Conservation (phyloP, 116 monocot species). For the Posidonia oceanica region DNA sequence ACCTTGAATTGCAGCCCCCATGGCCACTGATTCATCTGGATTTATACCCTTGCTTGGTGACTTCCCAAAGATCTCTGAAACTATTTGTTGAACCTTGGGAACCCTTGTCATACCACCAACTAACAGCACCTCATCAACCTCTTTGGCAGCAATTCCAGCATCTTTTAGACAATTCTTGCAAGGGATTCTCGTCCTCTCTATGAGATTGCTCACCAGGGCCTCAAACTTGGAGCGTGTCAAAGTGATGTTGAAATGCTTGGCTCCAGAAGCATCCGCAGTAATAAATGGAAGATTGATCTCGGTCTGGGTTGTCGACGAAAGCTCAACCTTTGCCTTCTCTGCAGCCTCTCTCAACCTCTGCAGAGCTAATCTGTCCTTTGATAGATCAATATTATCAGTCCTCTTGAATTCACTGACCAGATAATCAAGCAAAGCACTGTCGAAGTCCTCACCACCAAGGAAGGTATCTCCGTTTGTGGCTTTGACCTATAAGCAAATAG, state of each 20-base stretch:
- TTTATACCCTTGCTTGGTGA: constrained; percentile 32
- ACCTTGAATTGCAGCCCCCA: constrained; percentile 38
- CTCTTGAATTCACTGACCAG: constrained; percentile 33
- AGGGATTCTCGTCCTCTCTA: constrained; percentile 24
- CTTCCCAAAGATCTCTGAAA: constrained; percentile 30
- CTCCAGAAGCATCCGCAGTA: constrained; percentile 33
- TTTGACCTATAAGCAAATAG: constrained; percentile 19
- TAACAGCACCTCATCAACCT: constrained; percentile 31
- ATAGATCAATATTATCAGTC: constrained; percentile 28
- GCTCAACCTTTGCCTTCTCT: constrained; percentile 38
- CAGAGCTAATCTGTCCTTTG: constrained; percentile 25
- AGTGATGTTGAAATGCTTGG: constrained; percentile 34
- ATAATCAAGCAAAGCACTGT: constrained; percentile 24
- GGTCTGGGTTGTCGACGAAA: constrained; percentile 28
- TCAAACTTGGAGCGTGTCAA: constrained; percentile 35
- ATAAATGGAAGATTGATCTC: constrained; percentile 37
- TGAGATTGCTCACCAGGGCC: constrained; percentile 22
- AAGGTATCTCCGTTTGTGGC: constrained; percentile 39
- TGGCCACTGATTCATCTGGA: constrained; percentile 33
- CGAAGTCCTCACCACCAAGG: constrained; percentile 35
- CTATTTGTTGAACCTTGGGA: constrained; percentile 30
- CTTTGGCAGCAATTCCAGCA: constrained; percentile 22
- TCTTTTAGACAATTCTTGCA: constrained; percentile 34
- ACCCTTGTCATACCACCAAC: constrained; percentile 40
- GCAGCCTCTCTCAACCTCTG: constrained; percentile 36